A percentile compares a stretch with the other conserved stretches of the same genome.
phyloP scores from a whole-genome alignment of 108 stramenopile genomes.

The Cyclotella baltica region DNA sequence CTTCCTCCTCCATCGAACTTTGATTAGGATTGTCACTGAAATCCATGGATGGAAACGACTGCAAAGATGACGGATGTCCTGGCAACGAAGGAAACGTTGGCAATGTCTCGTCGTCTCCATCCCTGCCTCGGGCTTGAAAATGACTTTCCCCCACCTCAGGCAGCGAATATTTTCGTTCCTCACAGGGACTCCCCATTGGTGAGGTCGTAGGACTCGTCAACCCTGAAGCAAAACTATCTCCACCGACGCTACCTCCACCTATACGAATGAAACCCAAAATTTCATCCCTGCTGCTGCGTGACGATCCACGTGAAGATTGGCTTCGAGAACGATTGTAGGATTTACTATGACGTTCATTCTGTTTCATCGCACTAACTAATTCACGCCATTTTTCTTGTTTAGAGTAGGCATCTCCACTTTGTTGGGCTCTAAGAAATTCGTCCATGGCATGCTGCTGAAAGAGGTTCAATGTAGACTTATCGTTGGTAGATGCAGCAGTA shows the following conservation, averaged over 20 bases:
- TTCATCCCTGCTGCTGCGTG: constrained; percentile 7
- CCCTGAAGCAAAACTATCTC: constrained; percentile 10
- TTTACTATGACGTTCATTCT: not conserved
- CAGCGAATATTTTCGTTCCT: not conserved
- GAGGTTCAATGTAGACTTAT: not conserved
- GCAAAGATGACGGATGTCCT: not conserved
- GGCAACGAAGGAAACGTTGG: constrained; percentile 15
- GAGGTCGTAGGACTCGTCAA: constrained; percentile 19
- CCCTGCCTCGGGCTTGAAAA: not conserved
- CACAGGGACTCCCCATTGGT: not conserved
- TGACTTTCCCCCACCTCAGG: not conserved
- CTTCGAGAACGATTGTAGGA: not conserved
- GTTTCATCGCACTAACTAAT: constrained; percentile 18
- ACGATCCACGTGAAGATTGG: not conserved
- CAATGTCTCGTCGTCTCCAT: not conserved
- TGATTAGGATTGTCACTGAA: not conserved
- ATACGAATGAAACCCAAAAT: constrained; percentile 26
- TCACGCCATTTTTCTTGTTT: constrained; percentile 26
- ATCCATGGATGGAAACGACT: not conserved
- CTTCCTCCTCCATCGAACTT: not conserved
- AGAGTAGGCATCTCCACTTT: not conserved
- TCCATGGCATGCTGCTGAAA: constrained; percentile 27
- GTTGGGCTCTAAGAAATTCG: not conserved
- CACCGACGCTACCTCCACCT: not conserved
- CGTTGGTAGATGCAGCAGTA: not conserved